Conservation (phyloP, 2,329 filamentous ascomycete genomes). For the Cylindrodendrum hubeiense region DNA sequence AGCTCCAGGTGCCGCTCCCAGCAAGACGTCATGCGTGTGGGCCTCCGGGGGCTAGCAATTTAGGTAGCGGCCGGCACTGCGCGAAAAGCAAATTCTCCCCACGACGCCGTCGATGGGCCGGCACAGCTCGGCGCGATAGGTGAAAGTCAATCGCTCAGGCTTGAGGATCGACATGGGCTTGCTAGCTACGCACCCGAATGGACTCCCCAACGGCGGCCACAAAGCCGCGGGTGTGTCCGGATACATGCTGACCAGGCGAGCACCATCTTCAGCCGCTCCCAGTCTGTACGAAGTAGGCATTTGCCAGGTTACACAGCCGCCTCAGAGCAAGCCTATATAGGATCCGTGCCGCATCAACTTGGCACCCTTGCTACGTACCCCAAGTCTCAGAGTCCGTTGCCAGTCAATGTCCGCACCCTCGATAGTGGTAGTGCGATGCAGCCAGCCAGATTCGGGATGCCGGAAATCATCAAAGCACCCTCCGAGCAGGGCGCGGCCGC, state of each 20-base stretch:
- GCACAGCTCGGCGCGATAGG: constrained; percentile 33
- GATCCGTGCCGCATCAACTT: constrained; percentile 33
- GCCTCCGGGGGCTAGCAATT: constrained; percentile 38
- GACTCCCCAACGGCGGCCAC: constrained; percentile 18
- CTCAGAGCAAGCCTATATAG: constrained; percentile 23
- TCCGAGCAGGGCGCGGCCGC: constrained; percentile 31
- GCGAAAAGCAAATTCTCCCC: constrained; percentile 45
- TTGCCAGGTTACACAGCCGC: constrained; percentile 27
- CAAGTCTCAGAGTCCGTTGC: constrained; percentile 26
- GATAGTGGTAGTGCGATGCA: constrained; percentile 40
- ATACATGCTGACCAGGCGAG: constrained; percentile 17
- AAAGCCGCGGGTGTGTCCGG: constrained; percentile 34
- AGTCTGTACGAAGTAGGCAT: constrained; percentile 12
- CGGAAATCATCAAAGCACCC: constrained; percentile 25
- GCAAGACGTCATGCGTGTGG: constrained; percentile 46
- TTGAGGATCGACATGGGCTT: constrained; percentile 41
- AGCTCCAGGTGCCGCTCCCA: constrained; percentile 43
- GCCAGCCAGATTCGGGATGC: constrained; percentile 40
- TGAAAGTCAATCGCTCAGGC: constrained; percentile 41
- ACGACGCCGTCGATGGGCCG: constrained; percentile 28
- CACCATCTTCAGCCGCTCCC: constrained; percentile 20
- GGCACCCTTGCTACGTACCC: constrained; percentile 28
- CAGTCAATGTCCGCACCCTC: constrained; percentile 31
- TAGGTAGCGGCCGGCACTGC: constrained; percentile 42
- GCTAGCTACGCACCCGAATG: constrained; percentile 23